phyloP scores from a whole-genome alignment of 139 green algal genomes.

The Protoeuglena noctilucae region DNA sequence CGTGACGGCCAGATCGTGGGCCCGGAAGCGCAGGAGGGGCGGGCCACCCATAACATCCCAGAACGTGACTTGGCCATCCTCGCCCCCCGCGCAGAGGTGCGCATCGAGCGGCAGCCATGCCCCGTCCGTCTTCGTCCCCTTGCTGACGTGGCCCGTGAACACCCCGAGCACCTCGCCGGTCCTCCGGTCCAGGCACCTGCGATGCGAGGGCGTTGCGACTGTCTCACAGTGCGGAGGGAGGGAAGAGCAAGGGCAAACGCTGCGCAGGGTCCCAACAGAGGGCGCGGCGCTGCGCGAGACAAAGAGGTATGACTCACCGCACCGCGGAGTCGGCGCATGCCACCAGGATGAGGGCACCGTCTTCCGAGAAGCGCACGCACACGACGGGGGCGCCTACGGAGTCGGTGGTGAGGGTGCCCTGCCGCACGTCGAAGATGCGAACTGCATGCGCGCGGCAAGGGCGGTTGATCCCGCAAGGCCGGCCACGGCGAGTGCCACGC shows the following conservation, averaged over 20 bases:
- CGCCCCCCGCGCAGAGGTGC: conserved; percentile 52
- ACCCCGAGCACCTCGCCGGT: neutral
- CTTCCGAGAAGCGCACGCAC: conserved; percentile 19
- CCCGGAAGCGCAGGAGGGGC: conserved; percentile 37
- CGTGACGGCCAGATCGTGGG: conserved; percentile 48
- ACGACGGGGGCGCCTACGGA: conserved; percentile 52
- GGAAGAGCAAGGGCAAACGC: neutral
- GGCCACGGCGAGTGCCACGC: no score
- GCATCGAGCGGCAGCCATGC: conserved; percentile 51
- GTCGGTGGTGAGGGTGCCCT: conserved; percentile 43
- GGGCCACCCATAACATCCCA: conserved; percentile 71
- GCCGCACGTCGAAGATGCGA: conserved; percentile 67
- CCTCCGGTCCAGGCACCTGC: neutral
- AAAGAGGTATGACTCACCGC: neutral
- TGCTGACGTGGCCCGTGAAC: neutral
- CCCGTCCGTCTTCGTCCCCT: conserved; percentile 53
- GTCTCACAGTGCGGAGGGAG: neutral
- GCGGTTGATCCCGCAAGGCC: no score
- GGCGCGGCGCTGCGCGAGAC: neutral
- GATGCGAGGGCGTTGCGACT: no score
- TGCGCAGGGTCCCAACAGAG: neutral
- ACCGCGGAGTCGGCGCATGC: conserved; percentile 50
- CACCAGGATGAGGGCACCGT: conserved; percentile 39
- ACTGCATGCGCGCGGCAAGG: no score
- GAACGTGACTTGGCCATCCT: conserved; percentile 58